Conservation (phyloP, 371 early-diverging fungal species). For the Mortierella sp. region DNA sequence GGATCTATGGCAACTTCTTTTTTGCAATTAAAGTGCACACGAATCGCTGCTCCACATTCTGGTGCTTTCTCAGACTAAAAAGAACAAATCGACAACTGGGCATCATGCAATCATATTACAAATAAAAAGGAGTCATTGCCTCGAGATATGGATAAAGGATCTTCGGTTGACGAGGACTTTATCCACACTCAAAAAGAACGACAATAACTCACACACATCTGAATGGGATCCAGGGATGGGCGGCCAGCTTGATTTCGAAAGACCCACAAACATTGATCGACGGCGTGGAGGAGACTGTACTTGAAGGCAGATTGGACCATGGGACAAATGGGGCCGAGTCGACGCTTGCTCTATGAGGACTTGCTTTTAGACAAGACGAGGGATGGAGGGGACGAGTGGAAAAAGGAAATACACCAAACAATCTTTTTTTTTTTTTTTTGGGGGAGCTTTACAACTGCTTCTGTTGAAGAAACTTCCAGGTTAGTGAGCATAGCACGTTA, state of each 20-base stretch:
- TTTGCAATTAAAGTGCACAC: neutral
- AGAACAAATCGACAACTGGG: slow-evolving; percentile 3
- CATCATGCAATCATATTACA: slow-evolving; percentile 11
- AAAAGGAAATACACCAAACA: slow-evolving; percentile 31
- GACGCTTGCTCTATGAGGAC: neutral
- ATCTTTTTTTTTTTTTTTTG: slow-evolving; percentile 23
- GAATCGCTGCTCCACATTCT: slow-evolving; percentile 25
- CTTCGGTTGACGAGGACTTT: slow-evolving; percentile 55
- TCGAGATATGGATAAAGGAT: slow-evolving; percentile 19
- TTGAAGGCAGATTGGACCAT: neutral
- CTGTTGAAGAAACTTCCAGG: slow-evolving; percentile 59
- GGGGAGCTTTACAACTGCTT: slow-evolving; percentile 33
- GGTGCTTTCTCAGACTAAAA: slow-evolving; percentile 26
- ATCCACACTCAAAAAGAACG: slow-evolving; percentile 35
- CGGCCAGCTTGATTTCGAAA: neutral
- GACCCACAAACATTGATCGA: neutral
- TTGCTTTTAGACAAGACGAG: neutral
- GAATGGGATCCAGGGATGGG: neutral
- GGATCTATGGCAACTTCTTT: neutral
- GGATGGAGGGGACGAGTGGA: neutral
- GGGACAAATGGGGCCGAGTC: neutral
- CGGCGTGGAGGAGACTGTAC: neutral
- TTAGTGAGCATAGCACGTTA: slow-evolving; percentile 43
- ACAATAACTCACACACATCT: slow-evolving; percentile 47
- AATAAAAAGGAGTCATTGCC: slow-evolving; percentile 39